Evolutionary conservation across 345 rosid species (phyloP).

Genomic region (Cardamine resedifolia): DNA sequence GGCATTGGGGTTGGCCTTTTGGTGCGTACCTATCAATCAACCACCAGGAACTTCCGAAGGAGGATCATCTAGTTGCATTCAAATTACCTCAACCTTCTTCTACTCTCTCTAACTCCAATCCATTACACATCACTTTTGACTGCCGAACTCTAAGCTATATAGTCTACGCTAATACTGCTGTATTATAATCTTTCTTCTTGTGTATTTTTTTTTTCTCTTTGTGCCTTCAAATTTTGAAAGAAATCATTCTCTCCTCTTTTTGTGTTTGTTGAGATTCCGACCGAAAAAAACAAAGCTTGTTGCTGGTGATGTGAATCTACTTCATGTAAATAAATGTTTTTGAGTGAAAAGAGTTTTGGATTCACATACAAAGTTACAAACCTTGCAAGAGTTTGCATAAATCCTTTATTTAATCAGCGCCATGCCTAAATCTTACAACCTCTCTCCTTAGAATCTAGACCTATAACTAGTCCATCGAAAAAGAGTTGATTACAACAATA

Average conservation of each 20-base stretch:
- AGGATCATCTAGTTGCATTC: constrained; percentile 46
- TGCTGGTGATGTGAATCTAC: constrained; percentile 5
- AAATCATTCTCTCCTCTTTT: constrained; percentile 5
- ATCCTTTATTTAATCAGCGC: background rate
- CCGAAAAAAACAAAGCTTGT: constrained; percentile 27
- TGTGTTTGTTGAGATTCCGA: constrained; percentile 30
- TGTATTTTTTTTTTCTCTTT: background rate
- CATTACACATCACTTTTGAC: constrained; percentile 38
- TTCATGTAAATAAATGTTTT: constrained; percentile 24
- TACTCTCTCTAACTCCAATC: constrained; percentile 29
- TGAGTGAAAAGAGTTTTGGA: constrained; percentile 5
- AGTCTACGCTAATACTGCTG: constrained; percentile 36
- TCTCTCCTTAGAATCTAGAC: constrained; percentile 15
- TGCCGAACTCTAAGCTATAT: constrained; percentile 45
- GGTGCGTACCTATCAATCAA: constrained; percentile 73
- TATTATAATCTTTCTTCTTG: constrained; percentile 10
- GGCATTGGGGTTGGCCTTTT: constrained; percentile 93
- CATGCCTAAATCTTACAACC: background rate
- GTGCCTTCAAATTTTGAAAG: constrained; percentile 29
- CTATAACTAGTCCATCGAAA: background rate
- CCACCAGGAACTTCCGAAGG: constrained; percentile 75
- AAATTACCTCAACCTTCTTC: background rate
- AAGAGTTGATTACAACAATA: background rate
- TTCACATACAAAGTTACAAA: background rate
- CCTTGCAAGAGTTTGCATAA: background rate